Conservation (phyloP, 768 basidiomycete genomes). For the Clavaria fumosa region DNA sequence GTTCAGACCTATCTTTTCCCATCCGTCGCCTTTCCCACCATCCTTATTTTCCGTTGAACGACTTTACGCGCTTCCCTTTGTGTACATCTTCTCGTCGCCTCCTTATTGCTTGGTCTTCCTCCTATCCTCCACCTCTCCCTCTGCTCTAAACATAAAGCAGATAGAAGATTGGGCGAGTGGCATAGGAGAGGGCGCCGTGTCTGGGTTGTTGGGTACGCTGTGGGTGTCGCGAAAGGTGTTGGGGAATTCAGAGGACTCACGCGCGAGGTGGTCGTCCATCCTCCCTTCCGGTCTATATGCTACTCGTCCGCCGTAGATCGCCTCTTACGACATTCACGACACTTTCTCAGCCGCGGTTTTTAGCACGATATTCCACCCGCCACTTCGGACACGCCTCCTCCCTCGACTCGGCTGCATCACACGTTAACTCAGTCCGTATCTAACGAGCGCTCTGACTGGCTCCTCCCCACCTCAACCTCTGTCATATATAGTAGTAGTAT, state of each 20-base stretch:
- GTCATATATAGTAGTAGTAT: no score
- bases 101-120: conserved; percentile 41
- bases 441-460: no score
- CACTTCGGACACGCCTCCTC: no score
- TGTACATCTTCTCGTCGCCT: conserved; percentile 7
- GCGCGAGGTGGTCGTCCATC: no score
- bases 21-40: neutral
- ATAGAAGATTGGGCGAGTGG: conserved; percentile 53
- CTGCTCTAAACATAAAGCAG: conserved; percentile 16
- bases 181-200: conserved; percentile 62
- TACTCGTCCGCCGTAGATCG: no score
- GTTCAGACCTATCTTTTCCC: neutral
- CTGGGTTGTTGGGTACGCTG: conserved; percentile 13
- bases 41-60: conserved; percentile 2
- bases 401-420: no score
- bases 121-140: conserved; percentile 42
- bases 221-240: conserved; percentile 6
- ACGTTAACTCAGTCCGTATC: no score
- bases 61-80: conserved; percentile 6
- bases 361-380: no score
- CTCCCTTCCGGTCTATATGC: no score
- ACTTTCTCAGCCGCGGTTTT: no score
- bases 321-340: no score
- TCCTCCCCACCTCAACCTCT: no score
- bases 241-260: neutral